Evolutionary conservation across 164 flowering plant genomes (phyloP), one percentile per base, ranked within the genome.

Genomic region (Cinnamomum micranthum): DNA sequence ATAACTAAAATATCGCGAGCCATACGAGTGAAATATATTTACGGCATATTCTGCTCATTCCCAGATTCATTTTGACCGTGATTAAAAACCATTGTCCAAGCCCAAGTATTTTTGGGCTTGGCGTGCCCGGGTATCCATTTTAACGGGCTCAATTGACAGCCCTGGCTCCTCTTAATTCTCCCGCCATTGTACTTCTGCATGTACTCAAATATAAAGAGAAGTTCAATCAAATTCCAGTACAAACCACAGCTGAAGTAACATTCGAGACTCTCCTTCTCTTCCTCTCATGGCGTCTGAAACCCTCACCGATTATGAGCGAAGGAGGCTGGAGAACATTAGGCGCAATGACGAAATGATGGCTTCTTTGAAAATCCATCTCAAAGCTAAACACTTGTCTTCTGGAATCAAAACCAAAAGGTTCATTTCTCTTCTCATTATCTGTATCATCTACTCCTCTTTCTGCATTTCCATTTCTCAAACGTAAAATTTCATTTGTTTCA

Each of bases 241-340:
- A 64, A 25, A 23, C 28, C 67, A 4, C 28, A 25, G 11, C 15
- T 10, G 47, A 41, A 41, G 47, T 41, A 9, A 41, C 47, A 41
- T 41, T 41, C 9, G 47, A 41, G 47, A 7, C 67, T 64, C 17
- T 24, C 67, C 12, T 28, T 64, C 64, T 25, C 28, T 70, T 4
- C 33, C 55, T 74, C 60, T 71, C 71, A 89, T 89, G 93, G 87
- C 87, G 81, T 2, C 82, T 28, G 6, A 81, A 73, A 3, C 65
- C 69, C 74, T 93, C 58, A 88, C 91, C 5, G 93, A 91, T 58
- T 94, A 94, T 80, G 98, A 94, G 82, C 88, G 89, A 5, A 76
- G 73, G 75, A 83, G 98, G 62, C 89, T 90, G 20, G 94, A 94
- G 71, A 89, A 90, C 82, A 90, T 92, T 2, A 84, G 82, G 71